Conservation (phyloP, 768 basidiomycete genomes). For the Clitopilus passeckerianus region DNA sequence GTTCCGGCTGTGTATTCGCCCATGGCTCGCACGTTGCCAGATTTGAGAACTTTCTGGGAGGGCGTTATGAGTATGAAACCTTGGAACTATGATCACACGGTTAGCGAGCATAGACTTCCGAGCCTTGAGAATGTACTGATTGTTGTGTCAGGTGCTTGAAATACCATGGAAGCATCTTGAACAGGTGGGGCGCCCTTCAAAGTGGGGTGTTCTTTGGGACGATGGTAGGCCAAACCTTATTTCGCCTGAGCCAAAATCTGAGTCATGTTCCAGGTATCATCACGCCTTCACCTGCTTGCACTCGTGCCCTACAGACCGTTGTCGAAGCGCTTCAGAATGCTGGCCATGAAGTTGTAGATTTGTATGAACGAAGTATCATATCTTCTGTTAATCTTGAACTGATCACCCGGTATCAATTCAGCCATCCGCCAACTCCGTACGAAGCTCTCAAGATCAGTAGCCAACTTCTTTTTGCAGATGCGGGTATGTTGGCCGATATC, state of each 20-base stretch:
- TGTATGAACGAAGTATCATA: conserved; percentile 27
- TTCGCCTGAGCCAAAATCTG: neutral
- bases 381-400: neutral
- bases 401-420: conserved; percentile 6
- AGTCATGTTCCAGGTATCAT: conserved; percentile 39
- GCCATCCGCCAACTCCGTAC: conserved; percentile 41
- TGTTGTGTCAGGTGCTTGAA: conserved; percentile 27
- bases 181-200: conserved; percentile 25
- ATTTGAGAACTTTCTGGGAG: conserved; percentile 61
- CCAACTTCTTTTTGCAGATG: conserved; percentile 48
- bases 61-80: conserved; percentile 56
- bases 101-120: conserved; percentile 19
- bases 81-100: conserved; percentile 59
- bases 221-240: conserved; percentile 38
- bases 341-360: conserved; percentile 44
- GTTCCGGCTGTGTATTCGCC: conserved; percentile 50
- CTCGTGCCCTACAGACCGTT: conserved; percentile 45
- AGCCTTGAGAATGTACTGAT: conserved; percentile 10
- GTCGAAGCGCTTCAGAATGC: conserved; percentile 34
- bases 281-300: conserved; percentile 53
- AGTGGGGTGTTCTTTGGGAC: conserved; percentile 60
- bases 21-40: conserved; percentile 56
- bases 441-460: conserved; percentile 49
- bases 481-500: conserved; percentile 21
- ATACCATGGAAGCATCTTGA: conserved; percentile 34